A percentile compares a stretch with the other conserved stretches of the same genome.
These are phyloP conservation scores for Pelargonium myrrhifolium DNA, from an alignment of 441 rosid genomes.

Conservation along the genomic window DNA sequence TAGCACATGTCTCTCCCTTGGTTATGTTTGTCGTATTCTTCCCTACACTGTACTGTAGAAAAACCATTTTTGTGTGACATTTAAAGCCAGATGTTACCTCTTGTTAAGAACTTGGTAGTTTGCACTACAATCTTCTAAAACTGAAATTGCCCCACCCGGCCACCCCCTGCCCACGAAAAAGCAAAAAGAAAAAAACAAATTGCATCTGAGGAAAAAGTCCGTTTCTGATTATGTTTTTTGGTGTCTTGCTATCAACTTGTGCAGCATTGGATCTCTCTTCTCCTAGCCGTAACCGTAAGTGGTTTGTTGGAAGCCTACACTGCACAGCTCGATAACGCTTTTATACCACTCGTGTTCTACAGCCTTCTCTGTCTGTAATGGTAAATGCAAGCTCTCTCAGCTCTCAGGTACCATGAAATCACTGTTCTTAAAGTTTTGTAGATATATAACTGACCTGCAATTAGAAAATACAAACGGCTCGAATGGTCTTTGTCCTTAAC, in stretches of 20 bases:
- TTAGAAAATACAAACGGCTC: background rate
- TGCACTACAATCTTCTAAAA: too few relatives aligned
- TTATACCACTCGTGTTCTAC: constrained; percentile 89
- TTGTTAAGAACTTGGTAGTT: too few relatives aligned
- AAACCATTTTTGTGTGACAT: too few relatives aligned
- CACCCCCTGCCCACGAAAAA: too few relatives aligned
- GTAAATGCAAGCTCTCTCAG: constrained; percentile 14
- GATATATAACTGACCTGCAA: background rate
- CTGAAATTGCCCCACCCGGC: too few relatives aligned
- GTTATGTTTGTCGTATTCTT: background rate
- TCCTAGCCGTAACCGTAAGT: constrained; percentile 62
- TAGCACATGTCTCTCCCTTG: background rate
- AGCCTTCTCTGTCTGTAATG: constrained; percentile 76
- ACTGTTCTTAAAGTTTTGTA: constrained; percentile 1
- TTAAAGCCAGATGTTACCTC: too few relatives aligned
- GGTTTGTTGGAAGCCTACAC: constrained; percentile 96
- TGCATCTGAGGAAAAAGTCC: too few relatives aligned
- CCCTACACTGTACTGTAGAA: background rate
- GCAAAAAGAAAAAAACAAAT: too few relatives aligned
- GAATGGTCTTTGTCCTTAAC: background rate
- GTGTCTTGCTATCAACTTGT: constrained; percentile 16
- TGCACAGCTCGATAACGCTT: constrained; percentile 87
- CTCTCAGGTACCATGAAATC: background rate
- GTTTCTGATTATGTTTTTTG: background rate
- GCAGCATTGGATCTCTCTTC: constrained; percentile 86